Conservation (phyloP, 768 basidiomycete species). For the Neoboletus subvelutipes region DNA sequence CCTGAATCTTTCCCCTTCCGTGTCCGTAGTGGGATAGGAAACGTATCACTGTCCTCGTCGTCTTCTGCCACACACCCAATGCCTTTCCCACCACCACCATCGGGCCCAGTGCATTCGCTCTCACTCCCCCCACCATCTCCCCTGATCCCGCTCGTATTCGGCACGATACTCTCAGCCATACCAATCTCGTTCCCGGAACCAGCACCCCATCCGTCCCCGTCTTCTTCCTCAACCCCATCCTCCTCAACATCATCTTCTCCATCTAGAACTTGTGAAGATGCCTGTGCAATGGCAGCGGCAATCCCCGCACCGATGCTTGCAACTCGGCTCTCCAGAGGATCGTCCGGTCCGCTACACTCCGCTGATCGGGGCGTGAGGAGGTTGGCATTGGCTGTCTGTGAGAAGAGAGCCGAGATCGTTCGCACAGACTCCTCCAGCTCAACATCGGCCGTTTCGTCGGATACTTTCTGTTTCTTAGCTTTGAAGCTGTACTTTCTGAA, state of each 20-base stretch:
- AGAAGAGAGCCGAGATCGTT: constrained; percentile 68
- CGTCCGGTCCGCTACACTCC: constrained; percentile 37
- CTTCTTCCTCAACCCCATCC: constrained; percentile 39
- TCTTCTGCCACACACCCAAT: constrained; percentile 46
- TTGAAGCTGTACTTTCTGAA: constrained; percentile 77
- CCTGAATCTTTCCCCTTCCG: constrained; percentile 60
- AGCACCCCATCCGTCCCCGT: constrained; percentile 42
- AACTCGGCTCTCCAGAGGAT: constrained; percentile 57
- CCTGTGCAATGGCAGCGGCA: constrained; percentile 76
- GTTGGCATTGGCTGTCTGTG: constrained; percentile 43
- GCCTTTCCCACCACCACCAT: constrained; percentile 15
- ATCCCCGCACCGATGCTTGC: constrained; percentile 81
- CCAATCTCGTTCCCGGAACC: constrained; percentile 51
- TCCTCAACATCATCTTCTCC: constrained; percentile 50
- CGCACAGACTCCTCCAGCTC: constrained; percentile 72
- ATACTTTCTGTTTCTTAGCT: constrained; percentile 60
- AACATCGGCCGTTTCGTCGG: constrained; percentile 51
- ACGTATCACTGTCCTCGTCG: constrained; percentile 68
- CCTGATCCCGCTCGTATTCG: constrained; percentile 63
- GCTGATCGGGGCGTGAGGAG: constrained; percentile 32
- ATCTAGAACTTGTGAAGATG: constrained; percentile 59
- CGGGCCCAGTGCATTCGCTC: constrained; percentile 18
- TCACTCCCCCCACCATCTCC: constrained; percentile 34
- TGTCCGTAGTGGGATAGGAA: constrained; percentile 69
- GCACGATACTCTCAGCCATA: constrained; percentile 50